Conservation (phyloP, 2,329 filamentous ascomycete species). For the Gnomoniopsis sp. region DNA sequence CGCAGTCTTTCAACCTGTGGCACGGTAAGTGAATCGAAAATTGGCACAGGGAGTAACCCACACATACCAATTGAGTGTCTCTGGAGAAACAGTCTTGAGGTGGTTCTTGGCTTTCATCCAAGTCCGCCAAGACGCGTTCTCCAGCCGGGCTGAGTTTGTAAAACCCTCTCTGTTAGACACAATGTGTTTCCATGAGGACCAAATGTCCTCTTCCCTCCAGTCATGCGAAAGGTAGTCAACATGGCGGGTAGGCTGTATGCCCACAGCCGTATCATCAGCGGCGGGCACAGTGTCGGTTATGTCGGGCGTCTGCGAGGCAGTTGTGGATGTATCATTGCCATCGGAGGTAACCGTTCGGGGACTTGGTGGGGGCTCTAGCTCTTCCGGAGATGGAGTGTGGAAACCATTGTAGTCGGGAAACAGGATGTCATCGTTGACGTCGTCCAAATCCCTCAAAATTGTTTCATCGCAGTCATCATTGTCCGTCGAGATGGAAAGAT, state of each 20-base stretch:
- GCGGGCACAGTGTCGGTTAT: conserved; percentile 44
- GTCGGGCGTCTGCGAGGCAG: conserved; percentile 54
- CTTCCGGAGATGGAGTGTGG: conserved; percentile 35
- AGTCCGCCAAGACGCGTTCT: conserved; percentile 96
- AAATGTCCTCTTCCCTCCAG: conserved; percentile 94
- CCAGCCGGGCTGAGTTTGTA: conserved; percentile 75
- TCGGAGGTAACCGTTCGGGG: conserved; percentile 49
- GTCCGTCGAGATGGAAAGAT: conserved; percentile 51
- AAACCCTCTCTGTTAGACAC: conserved; percentile 76
- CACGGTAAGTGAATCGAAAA: conserved; percentile 9
- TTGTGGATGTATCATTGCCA: conserved; percentile 48
- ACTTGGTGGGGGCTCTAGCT: conserved; percentile 48
- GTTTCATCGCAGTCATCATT: conserved; percentile 49
- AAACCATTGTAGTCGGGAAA: conserved; percentile 17
- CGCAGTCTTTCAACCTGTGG: conserved; percentile 87
- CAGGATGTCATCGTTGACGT: conserved; percentile 39
- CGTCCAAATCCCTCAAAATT: conserved; percentile 33
- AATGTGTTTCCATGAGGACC: conserved; percentile 95
- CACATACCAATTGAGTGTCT: conserved; percentile 86
- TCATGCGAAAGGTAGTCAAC: conserved; percentile 95
- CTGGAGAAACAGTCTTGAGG: conserved; percentile 82
- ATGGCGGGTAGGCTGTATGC: conserved; percentile 74
- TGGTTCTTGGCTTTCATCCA: conserved; percentile 93
- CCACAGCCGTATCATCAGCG: conserved; percentile 76
- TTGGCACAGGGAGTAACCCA: not conserved